Conservation (phyloP, 2,329 filamentous ascomycete species). For the Thelonectria rubi region DNA sequence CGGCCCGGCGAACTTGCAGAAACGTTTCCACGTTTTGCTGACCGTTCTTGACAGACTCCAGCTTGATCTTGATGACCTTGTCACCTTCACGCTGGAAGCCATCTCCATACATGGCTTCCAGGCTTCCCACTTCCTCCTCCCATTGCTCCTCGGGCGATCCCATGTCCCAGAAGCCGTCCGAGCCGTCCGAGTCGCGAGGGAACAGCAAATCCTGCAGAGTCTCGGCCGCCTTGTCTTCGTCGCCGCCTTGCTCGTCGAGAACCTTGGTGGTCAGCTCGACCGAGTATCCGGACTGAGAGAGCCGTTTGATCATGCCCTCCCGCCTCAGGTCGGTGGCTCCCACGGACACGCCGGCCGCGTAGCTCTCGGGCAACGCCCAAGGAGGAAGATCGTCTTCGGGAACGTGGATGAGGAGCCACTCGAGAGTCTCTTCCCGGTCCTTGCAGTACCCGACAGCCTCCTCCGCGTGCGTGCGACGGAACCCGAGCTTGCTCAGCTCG, state of each 20-base stretch:
- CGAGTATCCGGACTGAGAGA: conserved; percentile 86
- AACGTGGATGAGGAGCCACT: conserved; percentile 96
- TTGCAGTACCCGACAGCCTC: conserved; percentile 90
- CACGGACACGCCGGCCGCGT: conserved; percentile 88
- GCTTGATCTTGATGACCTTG: conserved; percentile 74
- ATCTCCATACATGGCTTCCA: conserved; percentile 88
- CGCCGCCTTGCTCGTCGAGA: conserved; percentile 72
- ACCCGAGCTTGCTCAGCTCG: conserved; percentile 81
- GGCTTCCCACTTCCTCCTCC: conserved; percentile 84
- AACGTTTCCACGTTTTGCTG: conserved; percentile 61
- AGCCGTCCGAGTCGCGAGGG: conserved; percentile 35
- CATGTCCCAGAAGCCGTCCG: conserved; percentile 57
- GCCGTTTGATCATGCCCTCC: conserved; percentile 83
- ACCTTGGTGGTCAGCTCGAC: conserved; percentile 82
- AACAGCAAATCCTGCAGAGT: conserved; percentile 70
- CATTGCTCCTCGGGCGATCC: conserved; percentile 72
- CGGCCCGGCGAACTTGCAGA: conserved; percentile 75
- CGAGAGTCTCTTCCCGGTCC: conserved; percentile 89
- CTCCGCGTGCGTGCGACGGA: conserved; percentile 87
- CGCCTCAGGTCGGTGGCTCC: conserved; percentile 82
- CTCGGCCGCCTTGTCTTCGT: conserved; percentile 82
- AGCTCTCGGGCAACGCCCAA: conserved; percentile 92
- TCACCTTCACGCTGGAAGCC: conserved; percentile 69
- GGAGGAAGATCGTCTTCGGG: conserved; percentile 95
- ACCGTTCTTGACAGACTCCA: conserved; percentile 65